phyloP scores from a whole-genome alignment of 2,329 filamentous ascomycete genomes.

The Phialocephala sp. region DNA sequence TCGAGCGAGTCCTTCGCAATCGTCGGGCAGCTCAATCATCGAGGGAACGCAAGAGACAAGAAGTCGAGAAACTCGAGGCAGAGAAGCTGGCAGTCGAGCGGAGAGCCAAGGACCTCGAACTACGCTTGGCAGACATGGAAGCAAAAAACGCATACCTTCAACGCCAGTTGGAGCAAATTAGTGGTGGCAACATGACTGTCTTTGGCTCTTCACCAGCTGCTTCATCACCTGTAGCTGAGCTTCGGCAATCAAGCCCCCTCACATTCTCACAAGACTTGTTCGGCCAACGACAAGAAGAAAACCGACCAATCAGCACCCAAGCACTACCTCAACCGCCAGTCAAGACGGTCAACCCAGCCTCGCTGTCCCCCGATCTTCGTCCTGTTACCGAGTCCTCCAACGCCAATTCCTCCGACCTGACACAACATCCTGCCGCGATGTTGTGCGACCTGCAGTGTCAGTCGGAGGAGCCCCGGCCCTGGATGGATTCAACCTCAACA shows the following conservation, averaged over 20 bases:
- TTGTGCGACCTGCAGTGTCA: slow-evolving; percentile 99
- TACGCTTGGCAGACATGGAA: slow-evolving; percentile 52
- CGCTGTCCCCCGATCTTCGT: slow-evolving; percentile 62
- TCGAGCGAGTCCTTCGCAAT: slow-evolving; percentile 96
- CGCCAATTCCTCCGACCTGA: slow-evolving; percentile 72
- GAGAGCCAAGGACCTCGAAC: slow-evolving; percentile 74
- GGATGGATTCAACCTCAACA: slow-evolving; percentile 39
- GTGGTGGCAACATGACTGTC: slow-evolving; percentile 36
- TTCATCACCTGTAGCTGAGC: slow-evolving; percentile 51
- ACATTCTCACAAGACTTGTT: slow-evolving; percentile 67
- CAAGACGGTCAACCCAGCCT: slow-evolving; percentile 65
- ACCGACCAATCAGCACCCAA: slow-evolving; percentile 32
- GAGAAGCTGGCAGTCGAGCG: slow-evolving; percentile 70
- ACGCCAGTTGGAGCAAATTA: slow-evolving; percentile 36
- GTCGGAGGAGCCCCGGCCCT: slow-evolving; percentile 64
- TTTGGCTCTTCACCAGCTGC: slow-evolving; percentile 51
- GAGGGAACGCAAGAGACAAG: slow-evolving; percentile 66
- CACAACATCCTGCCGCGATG: slow-evolving; percentile 99
- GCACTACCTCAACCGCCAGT: slow-evolving; percentile 42
- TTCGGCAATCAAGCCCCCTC: slow-evolving; percentile 46
- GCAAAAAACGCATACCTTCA: slow-evolving; percentile 38
- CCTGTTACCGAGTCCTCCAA: slow-evolving; percentile 54
- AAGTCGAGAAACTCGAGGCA: slow-evolving; percentile 82
- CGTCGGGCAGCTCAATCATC: slow-evolving; percentile 96
- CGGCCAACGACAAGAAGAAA: slow-evolving; percentile 47